Conservation (phyloP, 2,329 filamentous ascomycete genomes). For the Hirsutella rhossiliensis region DNA sequence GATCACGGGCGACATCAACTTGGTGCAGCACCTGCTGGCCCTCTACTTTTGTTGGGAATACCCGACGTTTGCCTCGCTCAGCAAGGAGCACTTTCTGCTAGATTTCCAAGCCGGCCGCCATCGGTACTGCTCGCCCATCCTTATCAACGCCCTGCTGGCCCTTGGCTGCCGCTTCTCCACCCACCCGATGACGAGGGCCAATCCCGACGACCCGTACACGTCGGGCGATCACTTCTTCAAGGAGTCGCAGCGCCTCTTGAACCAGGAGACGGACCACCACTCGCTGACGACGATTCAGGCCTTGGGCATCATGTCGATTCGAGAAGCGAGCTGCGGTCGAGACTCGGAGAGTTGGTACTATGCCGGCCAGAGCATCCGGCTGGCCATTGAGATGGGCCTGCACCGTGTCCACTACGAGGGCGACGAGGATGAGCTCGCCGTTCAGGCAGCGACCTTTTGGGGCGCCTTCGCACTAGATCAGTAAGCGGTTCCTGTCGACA, state of each 20-base stretch:
- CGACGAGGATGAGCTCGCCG: conserved; percentile 44
- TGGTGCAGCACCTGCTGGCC: conserved; percentile 52
- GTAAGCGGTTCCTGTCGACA: conserved; percentile 26
- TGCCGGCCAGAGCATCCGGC: conserved; percentile 57
- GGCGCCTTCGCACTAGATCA: conserved; percentile 51
- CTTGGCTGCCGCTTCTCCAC: conserved; percentile 58
- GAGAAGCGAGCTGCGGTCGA: conserved; percentile 60
- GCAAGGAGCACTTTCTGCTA: conserved; percentile 56
- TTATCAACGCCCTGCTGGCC: conserved; percentile 54
- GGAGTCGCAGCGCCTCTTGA: conserved; percentile 50
- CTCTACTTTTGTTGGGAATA: conserved; percentile 70
- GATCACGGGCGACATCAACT: conserved; percentile 42
- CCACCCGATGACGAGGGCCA: conserved; percentile 49
- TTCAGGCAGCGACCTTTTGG: conserved; percentile 49
- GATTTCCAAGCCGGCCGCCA: conserved; percentile 50
- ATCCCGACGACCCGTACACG: conserved; percentile 48
- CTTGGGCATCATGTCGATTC: conserved; percentile 62
- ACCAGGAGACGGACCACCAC: conserved; percentile 45
- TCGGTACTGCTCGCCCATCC: conserved; percentile 55
- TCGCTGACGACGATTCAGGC: conserved; percentile 62
- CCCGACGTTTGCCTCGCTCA: conserved; percentile 61
- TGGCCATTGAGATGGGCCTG: conserved; percentile 61
- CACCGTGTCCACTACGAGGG: conserved; percentile 39
- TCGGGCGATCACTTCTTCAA: conserved; percentile 66
- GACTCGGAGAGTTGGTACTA: conserved; percentile 65